Conservation (phyloP, 305 asterid genomes). For the Solanum aculeatissimum region DNA sequence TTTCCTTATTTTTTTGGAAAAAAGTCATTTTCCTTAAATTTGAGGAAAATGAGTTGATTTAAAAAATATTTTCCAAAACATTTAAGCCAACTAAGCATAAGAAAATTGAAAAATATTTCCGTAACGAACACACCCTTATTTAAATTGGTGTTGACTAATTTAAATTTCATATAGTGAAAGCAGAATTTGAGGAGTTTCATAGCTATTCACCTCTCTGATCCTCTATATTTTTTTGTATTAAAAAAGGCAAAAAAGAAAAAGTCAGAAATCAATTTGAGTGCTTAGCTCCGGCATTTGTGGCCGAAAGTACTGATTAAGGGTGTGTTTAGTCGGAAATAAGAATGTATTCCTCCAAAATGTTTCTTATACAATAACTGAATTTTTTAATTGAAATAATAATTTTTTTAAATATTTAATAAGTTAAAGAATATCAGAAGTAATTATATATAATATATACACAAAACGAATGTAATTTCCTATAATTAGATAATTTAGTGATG, state of each 20-base stretch:
- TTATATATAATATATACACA: not conserved
- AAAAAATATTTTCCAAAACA: too few species aligned
- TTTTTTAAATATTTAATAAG: not conserved
- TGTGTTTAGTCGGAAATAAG: not conserved
- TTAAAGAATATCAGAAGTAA: not conserved
- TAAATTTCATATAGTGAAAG: too few species aligned
- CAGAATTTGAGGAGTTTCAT: not conserved
- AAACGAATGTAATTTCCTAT: too few species aligned
- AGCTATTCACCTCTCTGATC: not conserved
- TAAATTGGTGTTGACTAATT: too few species aligned
- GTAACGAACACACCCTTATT: too few species aligned
- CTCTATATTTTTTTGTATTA: not conserved
- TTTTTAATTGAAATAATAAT: not conserved
- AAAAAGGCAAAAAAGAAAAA: not conserved
- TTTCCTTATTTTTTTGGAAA: too few species aligned
- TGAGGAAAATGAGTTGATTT: too few species aligned
- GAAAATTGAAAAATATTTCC: too few species aligned
- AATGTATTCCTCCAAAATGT: not conserved
- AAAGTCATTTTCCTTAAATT: too few species aligned
- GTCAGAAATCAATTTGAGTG: not conserved
- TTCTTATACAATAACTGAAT: not conserved
- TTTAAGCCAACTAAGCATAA: too few species aligned
- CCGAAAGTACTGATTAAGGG: not conserved
- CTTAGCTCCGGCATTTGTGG: not conserved
- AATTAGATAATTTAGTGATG: too few species aligned